phyloP scores from a whole-genome alignment of 1,284 basidiomycete genomes.

The Flammula alnicola region DNA sequence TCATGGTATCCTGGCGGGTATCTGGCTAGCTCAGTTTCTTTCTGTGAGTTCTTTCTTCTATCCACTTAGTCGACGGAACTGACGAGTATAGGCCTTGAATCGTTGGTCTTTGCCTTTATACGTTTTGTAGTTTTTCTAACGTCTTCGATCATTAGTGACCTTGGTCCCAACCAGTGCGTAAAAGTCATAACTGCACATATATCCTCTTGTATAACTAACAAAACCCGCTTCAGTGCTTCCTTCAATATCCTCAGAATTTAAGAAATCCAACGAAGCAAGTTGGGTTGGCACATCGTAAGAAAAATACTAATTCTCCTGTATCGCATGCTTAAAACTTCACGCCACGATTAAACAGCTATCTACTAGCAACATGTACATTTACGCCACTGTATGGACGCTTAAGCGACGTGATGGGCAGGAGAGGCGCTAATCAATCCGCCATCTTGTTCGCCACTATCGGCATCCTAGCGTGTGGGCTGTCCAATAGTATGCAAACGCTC shows the following conservation, averaged over 20 bases:
- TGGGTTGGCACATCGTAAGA: slow-evolving; percentile 80
- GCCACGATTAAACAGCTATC: slow-evolving; percentile 52
- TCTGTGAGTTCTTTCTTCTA: slow-evolving; percentile 50
- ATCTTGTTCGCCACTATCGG: slow-evolving; percentile 74
- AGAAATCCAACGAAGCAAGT: slow-evolving; percentile 77
- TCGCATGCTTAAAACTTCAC: background rate
- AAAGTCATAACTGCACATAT: background rate
- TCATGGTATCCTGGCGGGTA: slow-evolving; percentile 65
- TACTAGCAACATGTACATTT: slow-evolving; percentile 81
- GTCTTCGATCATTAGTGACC: slow-evolving; percentile 30
- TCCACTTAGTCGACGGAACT: slow-evolving; percentile 1
- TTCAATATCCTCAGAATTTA: slow-evolving; percentile 80
- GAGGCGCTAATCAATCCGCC: slow-evolving; percentile 72
- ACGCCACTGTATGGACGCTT: slow-evolving; percentile 83
- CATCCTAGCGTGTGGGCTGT: slow-evolving; percentile 75
- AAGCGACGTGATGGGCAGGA: slow-evolving; percentile 79
- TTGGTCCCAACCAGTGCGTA: slow-evolving; percentile 45
- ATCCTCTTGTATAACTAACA: background rate
- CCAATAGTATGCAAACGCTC: slow-evolving; percentile 75
- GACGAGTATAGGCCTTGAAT: slow-evolving; percentile 56
- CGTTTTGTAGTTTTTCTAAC: slow-evolving; percentile 3
- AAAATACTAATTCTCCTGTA: background rate
- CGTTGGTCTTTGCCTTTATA: slow-evolving; percentile 41
- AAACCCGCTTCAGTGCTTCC: slow-evolving; percentile 57
- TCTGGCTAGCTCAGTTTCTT: slow-evolving; percentile 73